Base-by-base conservation (phyloP, 163 green algal genomes). In the Scenedesmus sp. region DNA sequence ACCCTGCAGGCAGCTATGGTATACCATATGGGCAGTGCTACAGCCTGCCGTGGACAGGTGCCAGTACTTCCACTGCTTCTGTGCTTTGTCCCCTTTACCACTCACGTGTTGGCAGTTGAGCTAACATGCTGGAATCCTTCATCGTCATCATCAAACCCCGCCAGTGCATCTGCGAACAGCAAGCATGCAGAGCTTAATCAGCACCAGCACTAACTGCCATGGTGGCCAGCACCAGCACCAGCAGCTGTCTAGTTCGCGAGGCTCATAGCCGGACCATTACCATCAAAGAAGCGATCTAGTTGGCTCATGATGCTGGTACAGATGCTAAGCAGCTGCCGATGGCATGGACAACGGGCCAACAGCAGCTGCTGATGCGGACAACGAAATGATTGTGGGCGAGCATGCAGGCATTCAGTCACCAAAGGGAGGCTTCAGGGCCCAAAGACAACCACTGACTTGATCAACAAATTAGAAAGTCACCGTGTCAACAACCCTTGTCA, bases 121-220 rank as follows among this genome's bases (percentile, higher is more conserved):
- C 20, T 33, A 72, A 33, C 59, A 72, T 33, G 59, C 10, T 72
- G 59, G 9, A 35, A 72, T 7, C 33, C 40, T 26, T 86, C 79
- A 16, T 90, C 73, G 44, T 91, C 87, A 35, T 91, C 87, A 73
- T 91, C 87, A 70, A 91, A 91, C 3, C 43, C 87, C 37, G 59
- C 59, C 56, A 91, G 26, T n/a, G 87, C 87, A 85, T 91, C 87
- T 91, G 87, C n/a, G 35, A 13, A 2, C 42, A 85, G 73, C 37
- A 83, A 44, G 40, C 37, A 46, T 83, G n/a, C 30, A n/a, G 18
- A 12, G 26, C 13, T 43, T 24, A 82, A 0, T 51, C 7, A 18
- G 20, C 73, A 46, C 73, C 37, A 83, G 73, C 59, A 35, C 59
- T 22, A 72, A 7, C 59, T 5, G 33, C 49, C 59, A 72, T n/a